Evolutionary conservation across 306 rosid genomes (phyloP).

Genomic region (Medicago ruthenica): DNA sequence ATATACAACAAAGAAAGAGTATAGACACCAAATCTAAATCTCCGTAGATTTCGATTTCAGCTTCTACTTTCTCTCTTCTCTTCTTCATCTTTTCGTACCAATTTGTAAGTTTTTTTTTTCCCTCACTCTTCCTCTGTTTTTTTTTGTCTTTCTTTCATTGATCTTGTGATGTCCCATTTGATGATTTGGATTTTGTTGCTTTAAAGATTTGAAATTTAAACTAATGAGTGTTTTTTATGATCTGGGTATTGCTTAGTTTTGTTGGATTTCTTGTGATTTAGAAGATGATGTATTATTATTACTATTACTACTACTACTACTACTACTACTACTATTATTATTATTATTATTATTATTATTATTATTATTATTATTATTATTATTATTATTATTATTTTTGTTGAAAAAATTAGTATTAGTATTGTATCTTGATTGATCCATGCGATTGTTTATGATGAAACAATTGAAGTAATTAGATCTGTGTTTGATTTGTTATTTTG

Average conservation of each 20-base stretch:
- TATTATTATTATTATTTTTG: no score
- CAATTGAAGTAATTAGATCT: slow-evolving; percentile 44
- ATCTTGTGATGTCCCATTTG: slow-evolving; percentile 27
- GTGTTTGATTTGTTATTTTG: no score
- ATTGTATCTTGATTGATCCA: slow-evolving; percentile 46
- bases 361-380: no score
- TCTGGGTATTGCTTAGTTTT: slow-evolving; percentile 43
- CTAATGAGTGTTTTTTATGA: slow-evolving; percentile 34
- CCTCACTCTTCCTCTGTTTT: neutral
- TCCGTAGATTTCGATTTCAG: slow-evolving; percentile 23
- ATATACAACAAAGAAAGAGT: neutral
- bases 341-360: no score
- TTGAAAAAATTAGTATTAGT: no score
- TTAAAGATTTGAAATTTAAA: slow-evolving; percentile 36
- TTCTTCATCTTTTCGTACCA: slow-evolving; percentile 15
- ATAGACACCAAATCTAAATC: slow-evolving; percentile 42
- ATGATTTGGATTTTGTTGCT: neutral
- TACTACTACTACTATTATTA: no score
- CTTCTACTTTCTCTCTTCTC: slow-evolving; percentile 9
- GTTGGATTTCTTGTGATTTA: slow-evolving; percentile 56
- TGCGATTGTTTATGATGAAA: slow-evolving; percentile 30
- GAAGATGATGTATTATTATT: neutral
- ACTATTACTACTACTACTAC: no score
- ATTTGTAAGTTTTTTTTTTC: slow-evolving; percentile 50
- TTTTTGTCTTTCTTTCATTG: neutral